Evolutionary conservation across 1,139 yeast genomes (phyloP).

Genomic region (Candida tropicalis): DNA sequence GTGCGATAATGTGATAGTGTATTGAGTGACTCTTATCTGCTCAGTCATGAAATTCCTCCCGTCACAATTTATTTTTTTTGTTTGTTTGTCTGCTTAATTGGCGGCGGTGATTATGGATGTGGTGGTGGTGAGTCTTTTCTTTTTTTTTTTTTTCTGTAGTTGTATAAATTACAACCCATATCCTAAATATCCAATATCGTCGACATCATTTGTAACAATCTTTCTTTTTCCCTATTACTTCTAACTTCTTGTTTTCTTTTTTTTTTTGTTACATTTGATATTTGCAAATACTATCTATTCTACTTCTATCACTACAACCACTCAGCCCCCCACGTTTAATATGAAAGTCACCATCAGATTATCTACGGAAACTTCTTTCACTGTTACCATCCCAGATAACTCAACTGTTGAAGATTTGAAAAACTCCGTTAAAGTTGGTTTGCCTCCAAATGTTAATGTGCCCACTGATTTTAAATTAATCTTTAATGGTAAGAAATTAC

Average conservation of each 20-base stretch:
- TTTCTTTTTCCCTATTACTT: no score
- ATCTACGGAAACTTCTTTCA: slow-evolving; percentile 43
- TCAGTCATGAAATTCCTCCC: no score
- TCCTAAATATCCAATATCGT: no score
- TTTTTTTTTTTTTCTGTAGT: no score
- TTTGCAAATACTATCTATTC: neutral
- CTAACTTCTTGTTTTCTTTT: neutral
- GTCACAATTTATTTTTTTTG: no score
- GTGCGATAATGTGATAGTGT: no score
- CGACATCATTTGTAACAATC: no score
- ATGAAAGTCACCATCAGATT: slow-evolving; percentile 49
- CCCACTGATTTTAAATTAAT: slow-evolving; percentile 52
- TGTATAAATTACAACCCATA: no score
- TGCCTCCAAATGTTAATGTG: slow-evolving; percentile 34
- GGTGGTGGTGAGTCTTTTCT: no score
- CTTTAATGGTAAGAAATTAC: slow-evolving; percentile 53
- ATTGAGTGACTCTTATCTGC: no score
- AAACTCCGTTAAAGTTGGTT: slow-evolving; percentile 44
- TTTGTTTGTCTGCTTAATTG: no score
- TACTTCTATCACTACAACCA: neutral
- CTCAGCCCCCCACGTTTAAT: neutral
- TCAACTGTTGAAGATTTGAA: slow-evolving; percentile 53
- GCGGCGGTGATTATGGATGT: no score
- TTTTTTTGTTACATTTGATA: neutral
- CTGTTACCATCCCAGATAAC: slow-evolving; percentile 51